Base-by-base conservation (phyloP, 1,139 yeast species). In the Kodamaea anthophila region DNA sequence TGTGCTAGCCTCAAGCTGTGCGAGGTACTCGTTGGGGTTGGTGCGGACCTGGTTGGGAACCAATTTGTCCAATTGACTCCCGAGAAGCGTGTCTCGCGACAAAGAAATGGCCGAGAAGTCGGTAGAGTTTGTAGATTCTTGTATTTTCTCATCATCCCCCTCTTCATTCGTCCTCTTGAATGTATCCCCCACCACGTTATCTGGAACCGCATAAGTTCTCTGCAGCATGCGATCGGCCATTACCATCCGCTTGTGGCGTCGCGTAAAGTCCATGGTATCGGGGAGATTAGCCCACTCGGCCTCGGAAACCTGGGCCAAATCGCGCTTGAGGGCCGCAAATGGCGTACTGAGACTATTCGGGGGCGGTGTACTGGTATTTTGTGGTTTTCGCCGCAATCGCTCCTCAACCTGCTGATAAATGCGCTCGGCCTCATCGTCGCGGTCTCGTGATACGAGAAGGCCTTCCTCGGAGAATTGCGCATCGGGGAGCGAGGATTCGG, bases 221-320 rank as follows among this genome's bases (percentile, higher is more conserved):
- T 77, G 78, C 35, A 74, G 75, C 46, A 65, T 72, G 44, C 79
- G 82, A 29, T 74, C 72, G 33, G 78, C 66, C 26, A 77, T 53
- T 29, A 96, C 60, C 30, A 70, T 60, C 33, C 97, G 60, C 45
- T 87, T 86, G 51, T 87, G 86, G 37, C 76, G 62, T 43, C 80
- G 70, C 0, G 98, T 91, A 43, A 84, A 61, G 55, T 91, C 98
- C 2, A 87, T 85, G 1, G 87, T 93, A 39, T 86, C 96, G 0
- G 98, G 97, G 5, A 91, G 50, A 38, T 62, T 66, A 3, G 73
- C 69, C 98, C 98, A 91, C 45, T 88, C 80, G 3, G 74, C 81
- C 13, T 65, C 73, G 2, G 84, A 65, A 1, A 91, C 72, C 0
- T 57, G 41, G 0, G 77, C 61, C 30, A 88, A 55, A 1, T 70